phyloP scores from a whole-genome alignment of 495 filamentous ascomycete genomes.

The Aspergillus baeticus region DNA sequence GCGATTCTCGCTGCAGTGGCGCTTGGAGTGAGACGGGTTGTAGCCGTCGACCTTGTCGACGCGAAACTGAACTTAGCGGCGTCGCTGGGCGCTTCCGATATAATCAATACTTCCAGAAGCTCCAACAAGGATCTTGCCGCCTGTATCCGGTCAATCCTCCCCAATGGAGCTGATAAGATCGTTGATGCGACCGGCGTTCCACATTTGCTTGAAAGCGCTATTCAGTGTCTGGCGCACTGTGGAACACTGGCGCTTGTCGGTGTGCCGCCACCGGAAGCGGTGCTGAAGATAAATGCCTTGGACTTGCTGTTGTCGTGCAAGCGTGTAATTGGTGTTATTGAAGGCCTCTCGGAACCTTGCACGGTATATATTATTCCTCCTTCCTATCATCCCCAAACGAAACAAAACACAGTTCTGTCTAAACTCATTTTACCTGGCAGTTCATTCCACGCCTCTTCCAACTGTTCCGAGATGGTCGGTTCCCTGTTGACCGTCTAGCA shows the following conservation, averaged over 20 bases:
- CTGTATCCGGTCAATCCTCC: constrained; percentile 25
- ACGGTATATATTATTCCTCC: constrained; percentile 21
- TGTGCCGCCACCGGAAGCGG: constrained; percentile 33
- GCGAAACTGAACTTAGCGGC: constrained; percentile 38
- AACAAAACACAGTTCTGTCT: too few relatives aligned
- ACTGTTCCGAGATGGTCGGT: constrained; percentile 39
- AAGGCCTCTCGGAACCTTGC: constrained; percentile 25
- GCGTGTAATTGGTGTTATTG: constrained; percentile 31
- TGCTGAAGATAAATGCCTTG: constrained; percentile 27
- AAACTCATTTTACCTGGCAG: neutral
- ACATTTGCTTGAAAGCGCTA: constrained; percentile 26
- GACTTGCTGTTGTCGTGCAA: constrained; percentile 27
- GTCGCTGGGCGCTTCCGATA: constrained; percentile 43
- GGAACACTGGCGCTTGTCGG: constrained; percentile 45
- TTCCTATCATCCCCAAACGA: too few relatives aligned
- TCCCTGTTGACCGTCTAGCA: constrained; percentile 39
- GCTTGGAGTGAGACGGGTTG: constrained; percentile 25
- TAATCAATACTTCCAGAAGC: constrained; percentile 30
- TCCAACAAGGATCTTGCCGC: constrained; percentile 26
- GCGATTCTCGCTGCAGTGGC: constrained; percentile 35
- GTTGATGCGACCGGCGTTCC: constrained; percentile 43
- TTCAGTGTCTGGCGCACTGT: constrained; percentile 33
- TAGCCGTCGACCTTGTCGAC: constrained; percentile 46
- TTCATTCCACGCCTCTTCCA: constrained; percentile 35
- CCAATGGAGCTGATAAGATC: constrained; percentile 35